These are phyloP conservation scores for Hyphopichia fennica DNA, from an alignment of 1,139 yeast species.

Conservation along the genomic window DNA sequence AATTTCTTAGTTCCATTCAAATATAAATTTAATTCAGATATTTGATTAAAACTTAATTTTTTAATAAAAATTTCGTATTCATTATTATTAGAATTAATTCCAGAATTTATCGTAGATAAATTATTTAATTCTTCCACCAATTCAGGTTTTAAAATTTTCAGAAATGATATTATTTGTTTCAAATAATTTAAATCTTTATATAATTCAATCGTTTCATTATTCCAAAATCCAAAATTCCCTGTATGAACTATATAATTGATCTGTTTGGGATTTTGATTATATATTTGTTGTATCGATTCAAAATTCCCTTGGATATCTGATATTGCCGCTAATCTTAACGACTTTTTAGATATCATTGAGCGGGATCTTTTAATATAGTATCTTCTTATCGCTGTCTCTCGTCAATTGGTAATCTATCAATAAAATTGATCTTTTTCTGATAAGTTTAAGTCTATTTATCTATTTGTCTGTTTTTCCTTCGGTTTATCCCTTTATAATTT, in stretches of 20 bases:
- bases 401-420: too few relatives aligned
- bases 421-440: too few relatives aligned
- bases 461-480: too few relatives aligned
- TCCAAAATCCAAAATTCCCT: slow-evolving; percentile 81
- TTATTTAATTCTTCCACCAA: slow-evolving; percentile 48
- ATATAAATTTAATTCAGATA: slow-evolving; percentile 58
- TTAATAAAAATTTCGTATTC: slow-evolving; percentile 35
- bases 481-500: too few relatives aligned
- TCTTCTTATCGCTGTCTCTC: too few relatives aligned
- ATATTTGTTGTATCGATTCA: slow-evolving; percentile 17
- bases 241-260: slow-evolving; percentile 58
- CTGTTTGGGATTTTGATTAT: slow-evolving; percentile 15
- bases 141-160: slow-evolving; percentile 54
- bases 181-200: slow-evolving; percentile 55
- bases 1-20: slow-evolving; percentile 47
- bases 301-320: slow-evolving; percentile 40
- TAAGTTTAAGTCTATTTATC: too few relatives aligned
- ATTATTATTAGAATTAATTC: background rate
- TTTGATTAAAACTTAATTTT: slow-evolving; percentile 26
- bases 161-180: slow-evolving; percentile 69
- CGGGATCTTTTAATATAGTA: too few relatives aligned
- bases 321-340: slow-evolving; percentile 21
- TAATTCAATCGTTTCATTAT: slow-evolving; percentile 50
- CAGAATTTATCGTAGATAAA: slow-evolving; percentile 27
- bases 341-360: background rate